phyloP scores from a whole-genome alignment of 192 early-diverging fungal species.

The Podila epicladia region DNA sequence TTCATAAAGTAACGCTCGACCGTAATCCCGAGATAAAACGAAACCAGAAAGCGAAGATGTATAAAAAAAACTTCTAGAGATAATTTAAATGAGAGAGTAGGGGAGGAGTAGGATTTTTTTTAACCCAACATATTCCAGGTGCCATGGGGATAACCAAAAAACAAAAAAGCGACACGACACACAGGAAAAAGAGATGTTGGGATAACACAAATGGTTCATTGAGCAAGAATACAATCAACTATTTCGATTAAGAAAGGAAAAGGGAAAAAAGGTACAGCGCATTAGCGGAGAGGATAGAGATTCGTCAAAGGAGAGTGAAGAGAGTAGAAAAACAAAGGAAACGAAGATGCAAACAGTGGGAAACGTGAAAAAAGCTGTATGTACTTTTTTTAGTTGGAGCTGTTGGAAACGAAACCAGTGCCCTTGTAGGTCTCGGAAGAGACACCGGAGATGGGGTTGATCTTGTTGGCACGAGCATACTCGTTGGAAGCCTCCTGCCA shows the following conservation, averaged over 20 bases:
- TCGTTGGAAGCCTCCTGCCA: conserved; percentile 88
- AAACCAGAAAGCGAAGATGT: no score
- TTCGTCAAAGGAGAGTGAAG: neutral
- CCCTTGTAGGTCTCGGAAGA: conserved; percentile 84
- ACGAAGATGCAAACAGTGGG: neutral
- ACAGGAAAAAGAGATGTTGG: no score
- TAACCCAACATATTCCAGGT: neutral
- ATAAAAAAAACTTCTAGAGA: no score
- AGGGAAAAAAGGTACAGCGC: neutral
- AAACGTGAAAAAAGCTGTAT: neutral
- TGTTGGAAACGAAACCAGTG: conserved; percentile 69
- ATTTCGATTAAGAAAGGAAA: neutral
- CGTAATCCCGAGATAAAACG: no score
- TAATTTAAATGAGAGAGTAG: no score
- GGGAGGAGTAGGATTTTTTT: no score
- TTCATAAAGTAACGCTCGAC: no score
- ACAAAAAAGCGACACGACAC: neutral
- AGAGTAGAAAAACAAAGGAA: neutral
- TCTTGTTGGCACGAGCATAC: conserved; percentile 72
- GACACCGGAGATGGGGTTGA: conserved; percentile 82
- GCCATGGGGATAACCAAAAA: neutral
- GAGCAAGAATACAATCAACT: conserved; percentile 2
- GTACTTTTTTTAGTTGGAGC: conserved; percentile 49
- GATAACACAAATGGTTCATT: no score
- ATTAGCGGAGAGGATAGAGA: neutral